Evolutionary conservation across 495 filamentous ascomycete species (phyloP).

Genomic region (Penicillium subrubescens): DNA sequence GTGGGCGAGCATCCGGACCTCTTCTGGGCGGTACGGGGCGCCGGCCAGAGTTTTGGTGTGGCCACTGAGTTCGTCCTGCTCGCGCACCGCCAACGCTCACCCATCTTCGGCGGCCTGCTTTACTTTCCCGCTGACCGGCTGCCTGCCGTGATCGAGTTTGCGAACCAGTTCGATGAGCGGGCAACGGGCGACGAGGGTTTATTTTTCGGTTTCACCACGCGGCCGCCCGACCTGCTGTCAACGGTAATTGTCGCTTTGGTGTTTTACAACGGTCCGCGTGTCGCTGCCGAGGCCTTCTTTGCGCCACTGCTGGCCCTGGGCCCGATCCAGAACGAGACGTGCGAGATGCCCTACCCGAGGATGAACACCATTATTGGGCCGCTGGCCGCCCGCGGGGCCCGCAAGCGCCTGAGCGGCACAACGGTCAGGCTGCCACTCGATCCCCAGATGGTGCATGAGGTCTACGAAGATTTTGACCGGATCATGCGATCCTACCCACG

Average conservation of each 20-base stretch:
- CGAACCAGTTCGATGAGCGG: conserved; percentile 37
- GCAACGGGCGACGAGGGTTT: conserved; percentile 22
- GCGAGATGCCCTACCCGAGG: conserved; percentile 30
- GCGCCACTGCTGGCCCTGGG: conserved; percentile 27
- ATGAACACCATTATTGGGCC: conserved; percentile 10
- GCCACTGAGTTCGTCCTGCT: conserved; percentile 42
- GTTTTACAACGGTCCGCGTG: conserved; percentile 49
- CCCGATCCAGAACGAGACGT: conserved; percentile 24
- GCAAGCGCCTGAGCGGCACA: conserved; percentile 10
- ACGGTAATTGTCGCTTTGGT: conserved; percentile 29
- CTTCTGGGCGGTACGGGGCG: conserved; percentile 48
- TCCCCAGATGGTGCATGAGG: conserved; percentile 8
- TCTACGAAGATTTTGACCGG: conserved; percentile 17
- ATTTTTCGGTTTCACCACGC: conserved; percentile 34
- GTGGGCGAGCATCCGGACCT: conserved; percentile 34
- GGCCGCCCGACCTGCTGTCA: conserved; percentile 25
- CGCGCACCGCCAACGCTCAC: conserved; percentile 32
- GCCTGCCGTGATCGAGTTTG: conserved; percentile 35
- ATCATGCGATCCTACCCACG: conserved; percentile 9
- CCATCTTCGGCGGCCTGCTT: conserved; percentile 45
- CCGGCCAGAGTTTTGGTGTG: conserved; percentile 43
- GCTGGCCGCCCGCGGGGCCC: neutral
- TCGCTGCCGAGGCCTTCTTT: conserved; percentile 37
- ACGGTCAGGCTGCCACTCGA: conserved; percentile 20
- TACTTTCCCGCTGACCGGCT: conserved; percentile 32